Base-by-base conservation (phyloP, 257 asterid genomes). In the Ehretia macrophylla region DNA sequence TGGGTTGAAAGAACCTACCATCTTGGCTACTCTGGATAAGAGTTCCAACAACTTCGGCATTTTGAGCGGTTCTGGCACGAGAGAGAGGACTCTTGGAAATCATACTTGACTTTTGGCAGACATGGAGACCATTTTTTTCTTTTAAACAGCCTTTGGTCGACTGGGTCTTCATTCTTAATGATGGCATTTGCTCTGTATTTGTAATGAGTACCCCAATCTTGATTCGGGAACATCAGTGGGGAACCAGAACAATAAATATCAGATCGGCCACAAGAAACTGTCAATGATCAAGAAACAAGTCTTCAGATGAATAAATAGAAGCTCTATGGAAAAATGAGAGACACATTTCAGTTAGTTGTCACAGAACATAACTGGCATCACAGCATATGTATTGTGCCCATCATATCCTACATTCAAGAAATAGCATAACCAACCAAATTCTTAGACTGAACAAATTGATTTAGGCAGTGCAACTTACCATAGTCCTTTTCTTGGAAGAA, bases 131-230 rank as follows among this genome's bases (percentile, higher is more conserved):
- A 65, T 74, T 69, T 64, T 80, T 85, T 74, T 75, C 98, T 71
- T 79, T 79, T 13, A 72, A 48, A 79, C 84, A 79, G 65, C 78
- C 81, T 19, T 72, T 49, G 64, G 76, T 65, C 59, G 86, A 75
- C 75, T 80, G 83, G 71, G 87, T 73, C 77, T 88, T 91, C 96
- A 91, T 85, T 73, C 68, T 88, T 62, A 91, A 57, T 47, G 94
- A 88, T 85, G 98, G 96, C 97, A 91, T 91, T 83, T 84, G 85
- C 77, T 66, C 75, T 63, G 77, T 60, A 67, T 42, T 32, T 59
- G 56, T 49, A 68, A 63, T 58, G 69, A 53, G 53, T 71, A 72
- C 68, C 68, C 49, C 76, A 45, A 69, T 82, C 62, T 66, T 46
- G 83, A 72, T 47, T 38, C 22, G 32, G 70, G 63, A 73, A 70